Conservation (phyloP, 2,329 filamentous ascomycete genomes). For the Cladosporium sp. region DNA sequence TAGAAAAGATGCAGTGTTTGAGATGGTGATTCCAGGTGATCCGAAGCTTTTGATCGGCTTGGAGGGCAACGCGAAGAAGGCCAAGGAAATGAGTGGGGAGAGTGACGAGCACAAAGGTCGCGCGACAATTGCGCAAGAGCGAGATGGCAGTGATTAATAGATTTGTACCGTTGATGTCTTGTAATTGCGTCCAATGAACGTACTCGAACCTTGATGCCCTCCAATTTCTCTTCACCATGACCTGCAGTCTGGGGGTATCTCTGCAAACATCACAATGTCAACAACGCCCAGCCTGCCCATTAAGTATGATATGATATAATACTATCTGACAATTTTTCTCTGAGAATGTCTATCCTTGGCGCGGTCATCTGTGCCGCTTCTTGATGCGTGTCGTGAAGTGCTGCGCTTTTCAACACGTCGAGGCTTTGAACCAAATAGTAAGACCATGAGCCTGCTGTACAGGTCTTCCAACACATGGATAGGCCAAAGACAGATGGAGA, state of each 20-base stretch:
- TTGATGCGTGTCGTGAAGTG: not conserved
- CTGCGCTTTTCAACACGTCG: slow-evolving; percentile 1
- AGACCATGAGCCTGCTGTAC: slow-evolving; percentile 18
- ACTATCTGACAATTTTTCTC: not conserved
- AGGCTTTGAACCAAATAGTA: slow-evolving; percentile 17
- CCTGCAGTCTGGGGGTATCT: not conserved
- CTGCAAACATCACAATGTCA: not conserved
- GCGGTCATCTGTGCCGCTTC: slow-evolving; percentile 2
- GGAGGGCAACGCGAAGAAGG: slow-evolving; percentile 25
- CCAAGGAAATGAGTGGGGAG: not conserved
- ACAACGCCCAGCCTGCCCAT: not conserved
- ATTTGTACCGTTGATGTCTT: too few species aligned
- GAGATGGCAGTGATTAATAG: too few species aligned
- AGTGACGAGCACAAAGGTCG: not conserved
- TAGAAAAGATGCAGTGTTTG: slow-evolving; percentile 45
- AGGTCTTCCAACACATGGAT: slow-evolving; percentile 18
- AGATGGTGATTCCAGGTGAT: slow-evolving; percentile 45
- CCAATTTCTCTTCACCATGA: not conserved
- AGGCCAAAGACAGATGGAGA: slow-evolving; percentile 15
- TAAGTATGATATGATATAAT: not conserved
- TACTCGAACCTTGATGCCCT: too few species aligned
- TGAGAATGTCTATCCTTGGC: not conserved
- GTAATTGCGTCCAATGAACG: too few species aligned
- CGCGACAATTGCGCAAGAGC: too few species aligned
- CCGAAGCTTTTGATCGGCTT: slow-evolving; percentile 27